Evolutionary conservation across 805 yeast genomes (phyloP).

Genomic region (Candida jianshihensis): DNA sequence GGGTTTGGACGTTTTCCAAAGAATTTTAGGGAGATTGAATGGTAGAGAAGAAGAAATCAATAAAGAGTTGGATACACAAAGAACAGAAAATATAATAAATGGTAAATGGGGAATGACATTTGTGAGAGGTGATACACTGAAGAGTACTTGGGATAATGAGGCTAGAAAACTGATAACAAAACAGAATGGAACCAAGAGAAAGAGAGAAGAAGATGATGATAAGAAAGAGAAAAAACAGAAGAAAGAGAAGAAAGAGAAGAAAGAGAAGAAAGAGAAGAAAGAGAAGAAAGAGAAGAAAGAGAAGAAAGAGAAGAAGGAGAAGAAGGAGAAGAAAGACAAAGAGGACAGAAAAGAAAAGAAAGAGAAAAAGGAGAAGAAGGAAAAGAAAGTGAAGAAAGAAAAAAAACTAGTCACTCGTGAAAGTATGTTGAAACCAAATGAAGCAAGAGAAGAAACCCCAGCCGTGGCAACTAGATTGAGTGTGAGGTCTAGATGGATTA

Average conservation of each 20-base stretch:
- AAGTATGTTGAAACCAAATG: slow-evolving; percentile 35
- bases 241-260: slow-evolving; percentile 22
- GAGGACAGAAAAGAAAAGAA: slow-evolving; percentile 23
- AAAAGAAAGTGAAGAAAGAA: slow-evolving; percentile 24
- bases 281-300: slow-evolving; percentile 24
- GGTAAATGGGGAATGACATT: slow-evolving; percentile 88
- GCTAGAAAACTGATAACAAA: slow-evolving; percentile 28
- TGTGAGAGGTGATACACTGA: slow-evolving; percentile 75
- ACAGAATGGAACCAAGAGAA: slow-evolving; percentile 22
- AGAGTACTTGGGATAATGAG: slow-evolving; percentile 76
- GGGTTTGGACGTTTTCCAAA: slow-evolving; percentile 89
- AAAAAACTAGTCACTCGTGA: slow-evolving; percentile 31
- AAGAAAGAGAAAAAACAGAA: slow-evolving; percentile 19
- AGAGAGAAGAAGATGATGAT: slow-evolving; percentile 25
- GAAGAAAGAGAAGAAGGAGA: slow-evolving; percentile 20
- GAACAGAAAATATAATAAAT: slow-evolving; percentile 62
- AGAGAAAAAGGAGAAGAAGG: slow-evolving; percentile 23
- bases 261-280: slow-evolving; percentile 22
- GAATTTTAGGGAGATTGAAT: slow-evolving; percentile 80
- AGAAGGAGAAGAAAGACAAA: slow-evolving; percentile 22
- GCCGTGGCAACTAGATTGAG: slow-evolving; percentile 52
- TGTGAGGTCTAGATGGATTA: slow-evolving; percentile 81
- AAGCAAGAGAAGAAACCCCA: slow-evolving; percentile 23
- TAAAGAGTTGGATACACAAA: slow-evolving; percentile 60
- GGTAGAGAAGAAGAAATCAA: slow-evolving; percentile 70